These are phyloP conservation scores for Ophiocordyceps camponoti-leonardi DNA, from an alignment of 2,329 filamentous ascomycete genomes.

Conservation along the genomic window DNA sequence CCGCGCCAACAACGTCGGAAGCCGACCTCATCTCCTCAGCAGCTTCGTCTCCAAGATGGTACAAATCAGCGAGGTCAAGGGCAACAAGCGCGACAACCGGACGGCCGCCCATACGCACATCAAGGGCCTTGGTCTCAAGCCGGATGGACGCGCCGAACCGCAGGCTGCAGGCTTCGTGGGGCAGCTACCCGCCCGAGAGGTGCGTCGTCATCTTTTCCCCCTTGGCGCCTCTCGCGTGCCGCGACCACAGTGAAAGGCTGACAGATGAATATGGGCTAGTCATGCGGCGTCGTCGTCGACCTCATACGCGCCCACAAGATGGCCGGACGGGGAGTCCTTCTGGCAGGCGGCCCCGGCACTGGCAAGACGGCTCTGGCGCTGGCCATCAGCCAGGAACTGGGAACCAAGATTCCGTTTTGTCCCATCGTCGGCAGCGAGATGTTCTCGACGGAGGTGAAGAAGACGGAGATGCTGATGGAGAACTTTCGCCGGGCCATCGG, in stretches of 20 bases:
- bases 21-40: no score
- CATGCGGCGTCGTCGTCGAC: conserved; percentile 89
- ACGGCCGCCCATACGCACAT: conserved; percentile 97
- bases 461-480: conserved; percentile 98
- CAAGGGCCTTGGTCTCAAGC: conserved; percentile 75
- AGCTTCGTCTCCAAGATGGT: conserved; percentile 44
- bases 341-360: conserved; percentile 88
- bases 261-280: conserved; percentile 29
- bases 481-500: conserved; percentile 96
- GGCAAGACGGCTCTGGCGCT: conserved; percentile 94
- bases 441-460: conserved; percentile 97
- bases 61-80: conserved; percentile 87
- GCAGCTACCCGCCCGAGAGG: conserved; percentile 75
- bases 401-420: conserved; percentile 96
- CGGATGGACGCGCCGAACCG: conserved; percentile 72
- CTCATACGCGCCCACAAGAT: conserved; percentile 94
- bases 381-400: conserved; percentile 90
- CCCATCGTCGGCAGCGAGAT: conserved; percentile 96
- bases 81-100: conserved; percentile 84
- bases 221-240: not conserved
- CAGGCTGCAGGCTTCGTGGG: conserved; percentile 76
- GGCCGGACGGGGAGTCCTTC: conserved; percentile 82
- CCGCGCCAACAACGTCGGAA: not conserved
- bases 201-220: no score
- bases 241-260: not conserved